Evolutionary conservation across 164 flowering plant genomes (phyloP).

Genomic region (Aristolochia californica): DNA sequence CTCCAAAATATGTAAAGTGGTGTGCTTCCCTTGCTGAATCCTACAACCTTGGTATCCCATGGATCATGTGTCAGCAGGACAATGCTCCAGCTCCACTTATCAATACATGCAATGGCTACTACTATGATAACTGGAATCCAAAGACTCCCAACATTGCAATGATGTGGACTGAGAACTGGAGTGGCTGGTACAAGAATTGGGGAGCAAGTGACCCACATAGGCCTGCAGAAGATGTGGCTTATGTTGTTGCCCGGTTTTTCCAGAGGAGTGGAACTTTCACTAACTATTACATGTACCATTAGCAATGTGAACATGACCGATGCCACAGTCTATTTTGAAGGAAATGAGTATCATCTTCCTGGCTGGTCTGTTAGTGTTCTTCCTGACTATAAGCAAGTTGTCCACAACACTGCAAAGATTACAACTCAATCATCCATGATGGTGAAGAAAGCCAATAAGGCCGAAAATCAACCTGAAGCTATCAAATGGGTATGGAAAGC

Average conservation of each 20-base stretch:
- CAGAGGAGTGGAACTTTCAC: neutral
- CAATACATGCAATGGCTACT: no score
- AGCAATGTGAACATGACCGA: neutral
- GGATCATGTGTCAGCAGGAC: no score
- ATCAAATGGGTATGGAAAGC: constrained; percentile 51
- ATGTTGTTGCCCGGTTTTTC: constrained; percentile 9
- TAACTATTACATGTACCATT: neutral
- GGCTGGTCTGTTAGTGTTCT: constrained; percentile 77
- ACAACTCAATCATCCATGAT: constrained; percentile 34
- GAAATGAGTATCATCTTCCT: no score
- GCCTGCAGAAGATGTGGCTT: neutral
- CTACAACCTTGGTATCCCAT: no score
- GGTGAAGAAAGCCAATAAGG: constrained; percentile 27
- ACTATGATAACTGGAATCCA: no score
- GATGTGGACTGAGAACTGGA: neutral
- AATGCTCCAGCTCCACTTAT: no score
- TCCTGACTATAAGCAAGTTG: constrained; percentile 38
- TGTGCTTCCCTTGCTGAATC: no score
- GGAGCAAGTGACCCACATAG: neutral
- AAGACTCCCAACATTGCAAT: no score
- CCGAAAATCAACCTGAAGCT: constrained; percentile 19
- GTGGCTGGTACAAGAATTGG: neutral
- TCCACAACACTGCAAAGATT: constrained; percentile 60
- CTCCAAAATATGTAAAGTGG: no score
- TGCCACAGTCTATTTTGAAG: constrained; percentile 2